Percentiles rank a stretch among this genome's conserved stretches.
Conservation (phyloP, 768 basidiomycete species). For the Naganishia friedmannii region DNA sequence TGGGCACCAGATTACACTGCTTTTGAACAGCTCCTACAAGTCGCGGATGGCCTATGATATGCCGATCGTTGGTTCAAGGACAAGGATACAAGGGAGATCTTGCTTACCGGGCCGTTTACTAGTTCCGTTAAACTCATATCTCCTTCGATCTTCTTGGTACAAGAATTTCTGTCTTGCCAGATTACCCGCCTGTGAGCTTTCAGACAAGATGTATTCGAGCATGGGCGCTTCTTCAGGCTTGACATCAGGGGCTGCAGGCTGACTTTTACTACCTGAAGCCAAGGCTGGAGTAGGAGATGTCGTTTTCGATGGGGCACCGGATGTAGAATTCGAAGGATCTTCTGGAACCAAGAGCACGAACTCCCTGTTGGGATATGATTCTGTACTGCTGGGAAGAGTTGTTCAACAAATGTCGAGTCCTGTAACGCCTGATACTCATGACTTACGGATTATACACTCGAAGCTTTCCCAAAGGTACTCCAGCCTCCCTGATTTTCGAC, state of each 20-base stretch:
- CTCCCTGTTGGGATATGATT: not conserved
- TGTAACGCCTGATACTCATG: not conserved
- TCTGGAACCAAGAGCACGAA: slow-evolving; percentile 19
- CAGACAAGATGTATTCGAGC: slow-evolving; percentile 6
- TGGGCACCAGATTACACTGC: slow-evolving; percentile 14
- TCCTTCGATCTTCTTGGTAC: slow-evolving; percentile 15
- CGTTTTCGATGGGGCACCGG: not conserved
- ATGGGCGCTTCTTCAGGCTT: not conserved
- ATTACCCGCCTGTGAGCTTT: slow-evolving; percentile 4
- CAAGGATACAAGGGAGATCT: not conserved
- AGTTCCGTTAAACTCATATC: slow-evolving; percentile 19
- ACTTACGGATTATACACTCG: slow-evolving; percentile 10
- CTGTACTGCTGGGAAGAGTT: not conserved
- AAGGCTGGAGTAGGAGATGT: not conserved
- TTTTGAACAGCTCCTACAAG: slow-evolving; percentile 14
- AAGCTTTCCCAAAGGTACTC: slow-evolving; percentile 19
- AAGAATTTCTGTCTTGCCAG: slow-evolving; percentile 16
- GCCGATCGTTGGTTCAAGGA: not conserved
- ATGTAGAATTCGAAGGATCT: not conserved
- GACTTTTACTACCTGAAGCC: not conserved
- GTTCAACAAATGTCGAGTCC: not conserved
- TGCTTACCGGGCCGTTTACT: slow-evolving; percentile 12
- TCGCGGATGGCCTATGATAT: slow-evolving; percentile 13
- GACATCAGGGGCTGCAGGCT: not conserved
- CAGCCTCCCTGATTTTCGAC: slow-evolving; percentile 17